phyloP scores from a whole-genome alignment of 352 stramenopile species.

The Globisporangium carolinianum region DNA sequence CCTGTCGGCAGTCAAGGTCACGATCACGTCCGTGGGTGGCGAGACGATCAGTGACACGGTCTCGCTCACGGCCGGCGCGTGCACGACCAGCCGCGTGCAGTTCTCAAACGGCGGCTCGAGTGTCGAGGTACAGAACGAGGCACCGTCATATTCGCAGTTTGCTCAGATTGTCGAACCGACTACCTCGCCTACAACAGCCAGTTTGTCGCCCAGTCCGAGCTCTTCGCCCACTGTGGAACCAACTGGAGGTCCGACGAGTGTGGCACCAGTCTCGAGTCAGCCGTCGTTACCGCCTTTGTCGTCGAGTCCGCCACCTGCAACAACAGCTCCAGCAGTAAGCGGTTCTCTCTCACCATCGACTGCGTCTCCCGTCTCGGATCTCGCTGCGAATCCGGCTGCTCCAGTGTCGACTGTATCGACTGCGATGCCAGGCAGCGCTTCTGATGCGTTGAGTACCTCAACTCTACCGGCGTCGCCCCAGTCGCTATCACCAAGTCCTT shows the following conservation, averaged over 20 bases:
- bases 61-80: constrained; percentile 28
- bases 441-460: neutral
- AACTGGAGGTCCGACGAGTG: neutral
- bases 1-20: constrained; percentile 31
- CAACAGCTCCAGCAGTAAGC: neutral
- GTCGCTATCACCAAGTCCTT: neutral
- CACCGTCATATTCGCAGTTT: constrained; percentile 2
- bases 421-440: neutral
- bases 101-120: constrained; percentile 17
- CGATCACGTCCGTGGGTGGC: constrained; percentile 43
- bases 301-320: neutral
- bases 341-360: neutral
- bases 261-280: neutral
- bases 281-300: neutral
- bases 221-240: constrained; percentile 1
- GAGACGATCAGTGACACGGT: constrained; percentile 47
- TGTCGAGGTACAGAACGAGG: neutral
- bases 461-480: neutral
- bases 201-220: constrained; percentile 3
- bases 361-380: neutral
- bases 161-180: constrained; percentile 3
- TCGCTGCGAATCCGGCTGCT: neutral
- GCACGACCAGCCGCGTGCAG: constrained; percentile 26
- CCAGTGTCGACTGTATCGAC: neutral
- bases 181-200: constrained; percentile 9